Evolutionary conservation across 2,329 filamentous ascomycete species (phyloP).

Genomic region (Cephalotrichum gorgonifer): DNA sequence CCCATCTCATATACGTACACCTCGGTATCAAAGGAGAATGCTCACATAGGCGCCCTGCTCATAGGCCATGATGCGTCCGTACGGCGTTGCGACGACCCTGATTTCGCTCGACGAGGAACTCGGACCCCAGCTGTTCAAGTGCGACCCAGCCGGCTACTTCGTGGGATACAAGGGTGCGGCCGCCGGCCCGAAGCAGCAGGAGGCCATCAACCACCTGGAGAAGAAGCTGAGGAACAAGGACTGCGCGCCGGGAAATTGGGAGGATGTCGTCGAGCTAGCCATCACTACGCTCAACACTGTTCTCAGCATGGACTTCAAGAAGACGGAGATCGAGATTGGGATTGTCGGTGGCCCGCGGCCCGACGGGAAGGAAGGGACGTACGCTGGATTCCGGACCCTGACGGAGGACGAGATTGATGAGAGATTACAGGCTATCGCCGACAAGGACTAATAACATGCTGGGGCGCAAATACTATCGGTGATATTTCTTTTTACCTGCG

Average conservation of each 20-base stretch:
- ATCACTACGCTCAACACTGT: conserved; percentile 94
- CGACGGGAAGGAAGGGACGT: conserved; percentile 75
- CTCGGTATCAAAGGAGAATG: too few species aligned
- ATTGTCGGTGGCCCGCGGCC: conserved; percentile 81
- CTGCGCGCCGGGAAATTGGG: conserved; percentile 81
- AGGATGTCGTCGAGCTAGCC: conserved; percentile 93
- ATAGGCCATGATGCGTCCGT: conserved; percentile 90
- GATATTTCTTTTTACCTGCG: not conserved
- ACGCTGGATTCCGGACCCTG: conserved; percentile 72
- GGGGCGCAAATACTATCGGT: not conserved
- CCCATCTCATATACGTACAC: too few species aligned
- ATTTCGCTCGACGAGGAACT: conserved; percentile 89
- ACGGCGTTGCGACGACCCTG: conserved; percentile 90
- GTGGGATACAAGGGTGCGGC: conserved; percentile 97
- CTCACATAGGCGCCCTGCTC: too few species aligned
- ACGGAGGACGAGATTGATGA: conserved; percentile 98
- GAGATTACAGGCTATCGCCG: conserved; percentile 91
- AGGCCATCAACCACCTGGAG: conserved; percentile 95
- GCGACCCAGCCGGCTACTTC: conserved; percentile 95
- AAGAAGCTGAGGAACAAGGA: conserved; percentile 99
- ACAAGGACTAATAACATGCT: conserved; percentile 69
- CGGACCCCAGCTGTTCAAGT: conserved; percentile 95
- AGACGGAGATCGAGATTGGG: conserved; percentile 95
- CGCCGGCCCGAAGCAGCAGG: conserved; percentile 95
- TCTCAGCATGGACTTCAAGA: conserved; percentile 98